Percentiles rank a stretch among this genome's conserved stretches.
phyloP scores from a whole-genome alignment of 2,329 filamentous ascomycete genomes.

The Tolypocladium pustulatum region DNA sequence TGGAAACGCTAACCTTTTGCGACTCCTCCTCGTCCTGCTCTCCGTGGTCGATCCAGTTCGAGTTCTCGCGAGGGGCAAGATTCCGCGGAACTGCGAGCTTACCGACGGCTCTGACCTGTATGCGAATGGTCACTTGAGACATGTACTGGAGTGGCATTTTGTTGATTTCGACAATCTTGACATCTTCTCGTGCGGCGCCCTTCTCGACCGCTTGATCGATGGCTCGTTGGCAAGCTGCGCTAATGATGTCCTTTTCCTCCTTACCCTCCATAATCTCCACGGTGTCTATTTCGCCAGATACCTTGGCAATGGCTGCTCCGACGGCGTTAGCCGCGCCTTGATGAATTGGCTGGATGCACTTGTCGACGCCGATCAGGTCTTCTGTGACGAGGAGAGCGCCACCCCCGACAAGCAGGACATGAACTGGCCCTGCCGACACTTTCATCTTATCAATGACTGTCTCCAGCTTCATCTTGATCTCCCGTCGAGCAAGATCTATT shows the following conservation, averaged over 20 bases:
- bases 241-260: constrained; percentile 24
- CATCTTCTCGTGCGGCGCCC: constrained; percentile 18
- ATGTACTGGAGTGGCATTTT: constrained; percentile 28
- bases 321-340: constrained; percentile 50
- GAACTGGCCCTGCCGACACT: constrained; percentile 38
- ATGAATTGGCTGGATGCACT: constrained; percentile 39
- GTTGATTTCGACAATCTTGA: constrained; percentile 35
- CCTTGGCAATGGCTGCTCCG: constrained; percentile 47
- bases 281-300: constrained; percentile 40
- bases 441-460: constrained; percentile 45
- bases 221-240: constrained; percentile 25
- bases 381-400: constrained; percentile 41
- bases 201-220: constrained; percentile 19
- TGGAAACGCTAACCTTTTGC: constrained; percentile 15
- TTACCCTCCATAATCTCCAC: constrained; percentile 34
- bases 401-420: constrained; percentile 46
- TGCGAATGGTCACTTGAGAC: constrained; percentile 21
- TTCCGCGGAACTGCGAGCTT: constrained; percentile 18
- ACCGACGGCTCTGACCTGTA: constrained; percentile 23
- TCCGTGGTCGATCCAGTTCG: not conserved
- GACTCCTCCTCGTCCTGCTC: constrained; percentile 13
- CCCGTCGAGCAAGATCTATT: constrained; percentile 13
- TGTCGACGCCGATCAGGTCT: constrained; percentile 35
- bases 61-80: constrained; percentile 7
- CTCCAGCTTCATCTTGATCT: constrained; percentile 37